Conservation (phyloP, 140 eudicot genomes). For the Anethum foeniculum region DNA sequence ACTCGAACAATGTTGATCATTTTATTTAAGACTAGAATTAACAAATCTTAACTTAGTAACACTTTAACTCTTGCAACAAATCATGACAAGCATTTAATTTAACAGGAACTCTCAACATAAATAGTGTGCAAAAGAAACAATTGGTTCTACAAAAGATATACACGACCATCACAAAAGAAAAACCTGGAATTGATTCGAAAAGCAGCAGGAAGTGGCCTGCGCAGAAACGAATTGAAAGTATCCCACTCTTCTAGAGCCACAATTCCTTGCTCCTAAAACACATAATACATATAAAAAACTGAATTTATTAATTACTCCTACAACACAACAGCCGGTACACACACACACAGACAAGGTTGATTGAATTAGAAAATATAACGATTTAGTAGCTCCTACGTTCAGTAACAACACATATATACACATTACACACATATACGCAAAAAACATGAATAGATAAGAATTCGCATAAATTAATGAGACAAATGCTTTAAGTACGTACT, state of each 20-base stretch:
- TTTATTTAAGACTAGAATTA: neutral
- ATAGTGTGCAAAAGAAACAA: neutral
- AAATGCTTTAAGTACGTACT: no score
- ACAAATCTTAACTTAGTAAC: neutral
- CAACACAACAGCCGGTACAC: neutral
- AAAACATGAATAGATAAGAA: no score
- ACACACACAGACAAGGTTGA: neutral
- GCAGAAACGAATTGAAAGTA: constrained; percentile 43
- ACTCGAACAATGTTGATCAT: neutral
- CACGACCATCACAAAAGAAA: neutral
- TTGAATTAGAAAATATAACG: no score
- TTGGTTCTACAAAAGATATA: neutral
- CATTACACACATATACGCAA: no score
- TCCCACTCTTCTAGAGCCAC: constrained; percentile 84
- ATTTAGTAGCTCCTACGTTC: no score
- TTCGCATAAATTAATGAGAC: no score
- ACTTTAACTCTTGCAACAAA: neutral
- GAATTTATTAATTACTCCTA: neutral
- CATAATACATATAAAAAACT: neutral
- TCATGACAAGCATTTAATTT: neutral
- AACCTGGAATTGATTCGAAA: constrained; percentile 91
- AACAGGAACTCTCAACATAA: neutral
- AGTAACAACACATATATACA: no score
- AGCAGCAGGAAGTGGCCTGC: constrained; percentile 90
- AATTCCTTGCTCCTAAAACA: constrained; percentile 76